Base-by-base conservation (phyloP, 2,329 filamentous ascomycete genomes). In the Phialophora verrucosa region DNA sequence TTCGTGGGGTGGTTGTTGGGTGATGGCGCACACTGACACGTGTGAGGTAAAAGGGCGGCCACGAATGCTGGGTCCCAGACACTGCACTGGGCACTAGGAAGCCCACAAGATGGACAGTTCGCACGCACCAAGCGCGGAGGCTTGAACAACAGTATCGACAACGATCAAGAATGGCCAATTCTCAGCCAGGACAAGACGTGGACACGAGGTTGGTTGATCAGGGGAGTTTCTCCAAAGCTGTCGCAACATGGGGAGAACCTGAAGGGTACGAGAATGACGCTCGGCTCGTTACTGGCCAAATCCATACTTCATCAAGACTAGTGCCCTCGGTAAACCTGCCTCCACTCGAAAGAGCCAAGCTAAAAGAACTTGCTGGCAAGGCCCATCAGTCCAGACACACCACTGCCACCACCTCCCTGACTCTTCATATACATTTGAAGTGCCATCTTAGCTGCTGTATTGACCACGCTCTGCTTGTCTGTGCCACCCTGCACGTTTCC, bases 381-480 rank as follows among this genome's bases (percentile, higher is more conserved):
- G 62, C 79, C 78, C 80, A 88, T 82, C 65, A 90, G 73, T 1
- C 86, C 83, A 67, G 83, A 78, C 14, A 81, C 74, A 55, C 81
- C 80, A 50, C 80, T 80, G 25, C 80, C 80, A 23, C 78, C 77
- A 42, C 83, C 80, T 69, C 84, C 85, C 76, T 92, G 85, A 73
- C 85, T 88, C 86, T 96, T 93, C 82, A 96, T 81, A 78, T 93
- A 97, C 87, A 97, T 90, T 85, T 96, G 93, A 73, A 97, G 78
- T 2, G 93, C 93, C 85, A 91, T 90, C 83, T 96, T 89, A 1
- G 88, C 93, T 2, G 93, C 93, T 77, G 88, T 83, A 76, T 90
- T 88, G 55, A 97, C 82, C 58, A 88, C 92, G 56, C 88, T 88
- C 79, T 97, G 88, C 85, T 97, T 97, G 79, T 87, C 90, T 4